Evolutionary conservation across 805 yeast species (phyloP).

Genomic region (Teunomyces cretensis): DNA sequence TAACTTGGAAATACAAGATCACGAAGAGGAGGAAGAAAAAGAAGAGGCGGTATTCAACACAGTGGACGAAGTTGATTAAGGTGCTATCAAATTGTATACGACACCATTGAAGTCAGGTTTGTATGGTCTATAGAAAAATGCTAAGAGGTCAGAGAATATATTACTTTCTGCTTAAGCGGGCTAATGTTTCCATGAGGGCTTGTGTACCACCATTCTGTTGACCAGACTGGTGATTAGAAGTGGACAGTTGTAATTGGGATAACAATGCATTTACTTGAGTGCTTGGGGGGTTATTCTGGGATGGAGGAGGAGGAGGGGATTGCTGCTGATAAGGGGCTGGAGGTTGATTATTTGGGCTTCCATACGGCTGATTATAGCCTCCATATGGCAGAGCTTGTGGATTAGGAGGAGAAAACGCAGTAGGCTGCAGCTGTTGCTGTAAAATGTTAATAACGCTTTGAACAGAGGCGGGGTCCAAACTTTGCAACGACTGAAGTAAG

Average conservation of each 20-base stretch:
- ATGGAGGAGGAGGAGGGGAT: slow-evolving; percentile 15
- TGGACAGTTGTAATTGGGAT: slow-evolving; percentile 23
- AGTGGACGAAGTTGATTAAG: slow-evolving; percentile 14
- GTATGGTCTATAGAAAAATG: slow-evolving; percentile 1
- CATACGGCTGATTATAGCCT: slow-evolving; percentile 1
- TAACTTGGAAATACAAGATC: slow-evolving; percentile 13
- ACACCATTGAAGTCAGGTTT: slow-evolving; percentile 2
- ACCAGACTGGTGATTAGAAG: slow-evolving; percentile 12
- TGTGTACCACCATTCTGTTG: slow-evolving; percentile 19
- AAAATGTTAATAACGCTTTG: slow-evolving; percentile 31
- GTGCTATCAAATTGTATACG: neutral
- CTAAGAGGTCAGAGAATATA: neutral
- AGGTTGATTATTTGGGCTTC: slow-evolving; percentile 7
- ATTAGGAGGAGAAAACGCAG: neutral
- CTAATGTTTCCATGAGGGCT: slow-evolving; percentile 37
- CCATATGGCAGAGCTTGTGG: slow-evolving; percentile 1
- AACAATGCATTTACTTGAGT: slow-evolving; percentile 27
- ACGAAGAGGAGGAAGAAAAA: slow-evolving; percentile 9
- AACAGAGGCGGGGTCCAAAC: slow-evolving; percentile 32
- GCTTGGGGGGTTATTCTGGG: slow-evolving; percentile 15
- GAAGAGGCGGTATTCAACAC: slow-evolving; percentile 11
- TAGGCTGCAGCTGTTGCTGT: slow-evolving; percentile 23
- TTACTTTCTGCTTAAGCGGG: slow-evolving; percentile 33
- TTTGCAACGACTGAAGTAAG: slow-evolving; percentile 19
- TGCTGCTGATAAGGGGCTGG: slow-evolving; percentile 8